These are phyloP conservation scores for Wallacemonas sp. DNA, from an alignment of 208 protist genomes.

Conservation along the genomic window DNA sequence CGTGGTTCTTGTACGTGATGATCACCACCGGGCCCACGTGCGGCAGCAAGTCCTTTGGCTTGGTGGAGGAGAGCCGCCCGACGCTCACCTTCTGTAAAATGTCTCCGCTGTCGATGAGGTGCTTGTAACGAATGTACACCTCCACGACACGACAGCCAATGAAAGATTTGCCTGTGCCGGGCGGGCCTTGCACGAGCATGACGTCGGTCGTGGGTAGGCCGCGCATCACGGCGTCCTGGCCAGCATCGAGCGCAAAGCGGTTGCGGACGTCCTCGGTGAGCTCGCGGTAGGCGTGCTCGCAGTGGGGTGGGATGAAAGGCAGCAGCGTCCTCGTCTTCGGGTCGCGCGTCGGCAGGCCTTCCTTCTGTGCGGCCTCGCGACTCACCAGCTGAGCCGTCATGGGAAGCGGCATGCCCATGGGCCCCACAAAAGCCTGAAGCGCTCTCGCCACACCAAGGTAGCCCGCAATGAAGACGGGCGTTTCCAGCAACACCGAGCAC, in stretches of 20 bases:
- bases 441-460: constrained; percentile 81
- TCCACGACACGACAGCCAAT: constrained; percentile 92
- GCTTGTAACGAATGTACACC: constrained; percentile 87
- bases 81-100: constrained; percentile 86
- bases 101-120: constrained; percentile 79
- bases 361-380: constrained; percentile 15
- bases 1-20: constrained; percentile 95
- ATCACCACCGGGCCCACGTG: constrained; percentile 85
- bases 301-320: constrained; percentile 79
- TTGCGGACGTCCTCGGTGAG: constrained; percentile 58
- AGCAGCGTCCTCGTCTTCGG: neutral
- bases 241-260: constrained; percentile 67
- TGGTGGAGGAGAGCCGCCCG: constrained; percentile 49
- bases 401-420: constrained; percentile 84
- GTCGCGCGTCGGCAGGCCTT: neutral
- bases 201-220: constrained; percentile 66
- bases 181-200: constrained; percentile 92
- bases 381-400: constrained; percentile 49
- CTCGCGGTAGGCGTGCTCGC: constrained; percentile 69
- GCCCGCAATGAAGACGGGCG: constrained; percentile 78
- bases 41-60: constrained; percentile 59
- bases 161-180: constrained; percentile 95
- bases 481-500: constrained; percentile 71
- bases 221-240: constrained; percentile 74
- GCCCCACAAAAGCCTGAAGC: constrained; percentile 73